Evolutionary conservation across 805 yeast genomes (phyloP), one percentile per base, ranked within the genome.

Genomic region (Ogataea populi-albae): DNA sequence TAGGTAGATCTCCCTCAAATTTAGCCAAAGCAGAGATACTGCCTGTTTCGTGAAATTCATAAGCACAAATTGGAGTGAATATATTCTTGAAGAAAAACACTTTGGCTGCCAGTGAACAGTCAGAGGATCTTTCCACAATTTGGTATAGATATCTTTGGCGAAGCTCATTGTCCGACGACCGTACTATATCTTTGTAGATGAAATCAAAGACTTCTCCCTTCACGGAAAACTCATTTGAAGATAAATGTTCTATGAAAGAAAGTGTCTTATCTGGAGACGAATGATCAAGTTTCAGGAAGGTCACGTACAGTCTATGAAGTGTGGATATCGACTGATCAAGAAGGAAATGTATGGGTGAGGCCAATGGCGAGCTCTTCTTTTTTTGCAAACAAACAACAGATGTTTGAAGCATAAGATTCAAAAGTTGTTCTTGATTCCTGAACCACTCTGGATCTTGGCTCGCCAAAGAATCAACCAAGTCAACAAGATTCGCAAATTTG

Each of bases 401-500:
- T 21, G 73, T 41, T 0, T 62, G 59, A 3, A 71, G 65, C 29
- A 79, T 52, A 16, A 64, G 62, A 17, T 65, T 53, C 17, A 81
- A 52, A 1, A 73, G 37, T 1, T 65, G 71, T 19, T 63, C 64
- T 49, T 81, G 82, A 1, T 58, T 52, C 17, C 57, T 57, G 32
- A 85, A 61, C 95, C 94, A 86, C 2, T 67, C 74, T 3, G 35
- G 31, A 29, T 60, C 63, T 18, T 45, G 62, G 1, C 61, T 50
- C 1, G 71, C 61, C 30, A 86, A 61, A 0, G 87, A 71, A 15
- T 64, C 61, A 17, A 84, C 59, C 35, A 86, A 55, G 51, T 85
- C 89, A 27, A 86, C 69, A 43, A 82, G 64, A 50, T 88, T 89
- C 12, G 89, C 80, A 53, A 86, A 76, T 45, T 80, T 83, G 5